These are phyloP conservation scores for Rutstroemia sp. DNA, from an alignment of 2,329 filamentous ascomycete genomes.

Conservation along the genomic window DNA sequence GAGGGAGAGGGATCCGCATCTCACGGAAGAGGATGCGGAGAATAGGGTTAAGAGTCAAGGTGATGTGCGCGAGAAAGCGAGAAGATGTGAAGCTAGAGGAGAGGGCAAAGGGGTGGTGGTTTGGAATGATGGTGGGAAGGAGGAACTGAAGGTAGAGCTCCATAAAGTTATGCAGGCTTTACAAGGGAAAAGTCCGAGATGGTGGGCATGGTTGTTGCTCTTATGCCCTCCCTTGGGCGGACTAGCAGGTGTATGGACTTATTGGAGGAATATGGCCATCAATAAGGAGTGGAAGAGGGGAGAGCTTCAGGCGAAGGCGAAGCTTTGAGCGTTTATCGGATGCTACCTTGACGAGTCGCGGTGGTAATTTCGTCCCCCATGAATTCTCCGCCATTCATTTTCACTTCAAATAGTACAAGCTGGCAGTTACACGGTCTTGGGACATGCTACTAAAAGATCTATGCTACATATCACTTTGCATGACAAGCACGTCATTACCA, in stretches of 20 bases:
- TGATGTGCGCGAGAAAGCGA: conserved; percentile 77
- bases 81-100: conserved; percentile 59
- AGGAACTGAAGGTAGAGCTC: conserved; percentile 62
- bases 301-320: conserved; percentile 51
- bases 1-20: conserved; percentile 65
- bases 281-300: conserved; percentile 63
- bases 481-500: too few species aligned
- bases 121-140: conserved; percentile 78
- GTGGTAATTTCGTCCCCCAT: too few species aligned
- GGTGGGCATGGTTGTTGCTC: conserved; percentile 67
- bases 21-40: conserved; percentile 78
- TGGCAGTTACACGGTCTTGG: too few species aligned
- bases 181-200: conserved; percentile 42
- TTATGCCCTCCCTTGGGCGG: conserved; percentile 70
- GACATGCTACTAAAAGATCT: too few species aligned
- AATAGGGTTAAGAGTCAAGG: conserved; percentile 82
- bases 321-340: conserved; percentile 34
- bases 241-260: conserved; percentile 59
- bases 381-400: too few species aligned
- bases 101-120: conserved; percentile 67
- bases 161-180: conserved; percentile 58
- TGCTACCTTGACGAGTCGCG: too few species aligned
- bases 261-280: conserved; percentile 63
- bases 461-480: too few species aligned
- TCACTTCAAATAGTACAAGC: too few species aligned